Conservation (phyloP, 2,329 filamentous ascomycete species). For the Fusarium devonianum region DNA sequence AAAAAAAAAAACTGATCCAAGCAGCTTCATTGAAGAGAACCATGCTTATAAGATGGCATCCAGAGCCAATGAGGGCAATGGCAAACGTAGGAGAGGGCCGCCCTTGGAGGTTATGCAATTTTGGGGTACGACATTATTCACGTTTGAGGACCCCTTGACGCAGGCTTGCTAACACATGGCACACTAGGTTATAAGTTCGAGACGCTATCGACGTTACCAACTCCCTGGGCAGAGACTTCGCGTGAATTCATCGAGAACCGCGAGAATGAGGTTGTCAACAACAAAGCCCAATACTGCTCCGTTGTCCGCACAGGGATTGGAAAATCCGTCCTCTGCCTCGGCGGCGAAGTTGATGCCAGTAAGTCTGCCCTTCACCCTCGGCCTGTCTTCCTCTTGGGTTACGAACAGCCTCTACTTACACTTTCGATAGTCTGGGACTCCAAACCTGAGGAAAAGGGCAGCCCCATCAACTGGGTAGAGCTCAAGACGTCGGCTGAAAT, state of each 20-base stretch:
- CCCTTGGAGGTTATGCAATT: constrained; percentile 86
- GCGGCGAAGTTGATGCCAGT: constrained; percentile 93
- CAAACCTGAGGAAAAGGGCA: constrained; percentile 70
- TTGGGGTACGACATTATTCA: constrained; percentile 69
- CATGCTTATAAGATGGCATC: constrained; percentile 73
- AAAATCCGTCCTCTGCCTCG: constrained; percentile 75
- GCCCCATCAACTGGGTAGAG: constrained; percentile 90
- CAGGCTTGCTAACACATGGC: neutral
- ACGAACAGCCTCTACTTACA: constrained; percentile 7
- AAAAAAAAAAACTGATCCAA: constrained; percentile 5
- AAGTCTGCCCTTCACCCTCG: constrained; percentile 42
- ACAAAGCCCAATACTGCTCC: constrained; percentile 94
- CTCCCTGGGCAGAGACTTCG: constrained; percentile 74
- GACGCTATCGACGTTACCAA: constrained; percentile 77
- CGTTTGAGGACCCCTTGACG: neutral
- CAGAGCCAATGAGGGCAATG: constrained; percentile 60
- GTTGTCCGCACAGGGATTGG: constrained; percentile 90
- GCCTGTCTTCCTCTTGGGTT: neutral
- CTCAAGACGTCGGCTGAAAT: constrained; percentile 88
- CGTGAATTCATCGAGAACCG: constrained; percentile 82
- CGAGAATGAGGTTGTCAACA: constrained; percentile 76
- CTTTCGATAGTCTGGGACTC: constrained; percentile 74
- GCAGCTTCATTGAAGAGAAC: constrained; percentile 94
- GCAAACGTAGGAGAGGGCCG: constrained; percentile 48
- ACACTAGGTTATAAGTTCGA: constrained; percentile 92